Conservation (phyloP, 441 rosid genomes). For the Populus hybrid region DNA sequence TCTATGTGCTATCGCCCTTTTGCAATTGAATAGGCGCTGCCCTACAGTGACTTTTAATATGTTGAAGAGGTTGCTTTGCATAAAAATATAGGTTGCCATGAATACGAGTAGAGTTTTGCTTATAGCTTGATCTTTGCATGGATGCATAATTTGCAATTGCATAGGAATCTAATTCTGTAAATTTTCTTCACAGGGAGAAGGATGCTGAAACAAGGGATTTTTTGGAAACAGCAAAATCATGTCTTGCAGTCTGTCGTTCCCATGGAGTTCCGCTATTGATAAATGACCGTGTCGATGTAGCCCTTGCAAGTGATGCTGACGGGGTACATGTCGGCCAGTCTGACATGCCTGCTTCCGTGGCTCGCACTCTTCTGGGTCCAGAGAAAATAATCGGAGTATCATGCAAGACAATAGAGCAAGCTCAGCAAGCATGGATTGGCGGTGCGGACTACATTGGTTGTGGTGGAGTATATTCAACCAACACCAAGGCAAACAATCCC, state of each 20-base stretch:
- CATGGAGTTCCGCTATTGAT: conserved; percentile 66
- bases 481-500: conserved; percentile 64
- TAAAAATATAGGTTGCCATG: not conserved
- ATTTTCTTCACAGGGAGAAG: conserved; percentile 60
- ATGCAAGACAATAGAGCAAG: conserved; percentile 85
- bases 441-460: conserved; percentile 92
- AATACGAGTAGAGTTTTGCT: not conserved
- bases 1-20: not conserved
- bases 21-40: not conserved
- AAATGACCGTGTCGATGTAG: conserved; percentile 82
- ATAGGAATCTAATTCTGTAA: not conserved
- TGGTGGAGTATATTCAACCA: conserved; percentile 81
- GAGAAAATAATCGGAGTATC: conserved; percentile 86
- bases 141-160: conserved; percentile 1
- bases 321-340: conserved; percentile 95
- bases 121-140: not conserved
- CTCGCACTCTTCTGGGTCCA: conserved; percentile 72
- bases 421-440: conserved; percentile 78
- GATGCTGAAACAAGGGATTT: conserved; percentile 62
- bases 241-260: conserved; percentile 62
- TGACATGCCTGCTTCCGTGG: conserved; percentile 66
- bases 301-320: conserved; percentile 81
- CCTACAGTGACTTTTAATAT: not conserved
- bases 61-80: not conserved
- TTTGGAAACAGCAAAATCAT: conserved; percentile 68